Base-by-base conservation (phyloP, 208 protist genomes). In the Crithidia expoeki region DNA sequence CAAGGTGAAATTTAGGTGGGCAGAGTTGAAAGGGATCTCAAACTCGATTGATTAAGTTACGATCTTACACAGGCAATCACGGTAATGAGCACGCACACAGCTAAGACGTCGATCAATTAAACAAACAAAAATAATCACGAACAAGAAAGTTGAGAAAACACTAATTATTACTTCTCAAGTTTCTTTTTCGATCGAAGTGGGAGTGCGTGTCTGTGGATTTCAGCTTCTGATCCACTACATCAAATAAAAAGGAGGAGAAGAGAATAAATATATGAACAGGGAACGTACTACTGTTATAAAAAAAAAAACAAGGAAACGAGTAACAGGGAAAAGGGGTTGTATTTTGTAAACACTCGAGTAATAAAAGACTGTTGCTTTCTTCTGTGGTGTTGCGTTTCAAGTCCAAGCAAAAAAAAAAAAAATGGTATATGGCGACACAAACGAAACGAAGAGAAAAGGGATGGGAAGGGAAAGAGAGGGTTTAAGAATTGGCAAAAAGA, bases 281-380 rank as follows among this genome's bases (percentile, higher is more conserved):
- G 40, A 38, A 58, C 17, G 25, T 49, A 59, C 21, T 50, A 60
- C 23, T 30, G 14, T 58, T 52, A n/a, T 40, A 59, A 53, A 62
- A 47, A 65, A 57, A n/a, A 69, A 51, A 34, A 3, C 34, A 42
- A 25, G 19, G 9, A 63, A 71, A 63, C 11, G 23, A 65, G 12
- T 68, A 53, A 71, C 42, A 66, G 34, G 36, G 46, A 33, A 68
- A 47, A 60, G 27, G 21, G 2, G 46, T 40, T 25, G 40, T 32
- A 63, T 36, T 42, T 33, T 23, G 21, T 46, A 9, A 17, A 47
- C 16, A 30, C 27, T 30, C 27, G 33, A 0, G 40, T 36, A 33
- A 14, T 27, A 19, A 63, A 52, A 63, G 58, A 36, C 58, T 63
- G 28, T 51, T 12, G 58, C 58, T 63, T 52, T 36, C 40, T 63